Evolutionary conservation across 768 basidiomycete genomes (phyloP).

Genomic region (Stropharia rugosoannulata): DNA sequence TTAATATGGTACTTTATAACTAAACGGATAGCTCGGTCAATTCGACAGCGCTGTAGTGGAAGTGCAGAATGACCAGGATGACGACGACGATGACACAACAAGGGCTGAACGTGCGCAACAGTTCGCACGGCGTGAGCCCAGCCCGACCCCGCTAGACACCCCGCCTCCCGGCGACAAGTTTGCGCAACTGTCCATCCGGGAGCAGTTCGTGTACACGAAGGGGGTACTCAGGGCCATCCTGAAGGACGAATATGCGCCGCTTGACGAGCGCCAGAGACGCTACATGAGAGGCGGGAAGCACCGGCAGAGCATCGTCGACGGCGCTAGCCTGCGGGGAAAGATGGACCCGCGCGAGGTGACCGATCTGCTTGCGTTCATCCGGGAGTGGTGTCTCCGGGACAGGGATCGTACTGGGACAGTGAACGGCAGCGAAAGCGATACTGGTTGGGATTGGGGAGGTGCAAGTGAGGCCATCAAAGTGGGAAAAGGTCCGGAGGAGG

Average conservation of each 20-base stretch:
- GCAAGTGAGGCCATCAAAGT: background rate
- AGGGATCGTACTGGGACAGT: slow-evolving; percentile 5
- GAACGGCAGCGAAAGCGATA: background rate
- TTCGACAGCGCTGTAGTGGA: slow-evolving; percentile 48
- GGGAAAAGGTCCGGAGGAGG: background rate
- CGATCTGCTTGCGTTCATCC: slow-evolving; percentile 31
- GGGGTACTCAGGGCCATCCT: slow-evolving; percentile 62
- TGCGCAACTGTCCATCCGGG: slow-evolving; percentile 42
- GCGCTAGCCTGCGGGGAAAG: slow-evolving; percentile 35
- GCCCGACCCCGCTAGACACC: slow-evolving; percentile 41
- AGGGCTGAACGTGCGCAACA: slow-evolving; percentile 17
- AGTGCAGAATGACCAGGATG: slow-evolving; percentile 38
- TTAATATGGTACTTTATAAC: background rate
- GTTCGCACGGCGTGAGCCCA: slow-evolving; percentile 28
- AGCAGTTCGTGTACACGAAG: slow-evolving; percentile 68
- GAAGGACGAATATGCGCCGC: slow-evolving; percentile 54
- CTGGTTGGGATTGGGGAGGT: background rate
- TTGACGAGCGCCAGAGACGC: slow-evolving; percentile 40
- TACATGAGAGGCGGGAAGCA: slow-evolving; percentile 61
- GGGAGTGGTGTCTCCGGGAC: slow-evolving; percentile 44
- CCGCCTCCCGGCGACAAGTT: slow-evolving; percentile 45
- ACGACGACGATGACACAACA: slow-evolving; percentile 13
- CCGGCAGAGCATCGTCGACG: slow-evolving; percentile 37
- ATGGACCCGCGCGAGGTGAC: slow-evolving; percentile 41
- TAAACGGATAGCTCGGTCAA: slow-evolving; percentile 55